Evolutionary conservation across 1,284 basidiomycete genomes (phyloP), one percentile per base, ranked within the genome.

Genomic region (Phlebopus sp.): DNA sequence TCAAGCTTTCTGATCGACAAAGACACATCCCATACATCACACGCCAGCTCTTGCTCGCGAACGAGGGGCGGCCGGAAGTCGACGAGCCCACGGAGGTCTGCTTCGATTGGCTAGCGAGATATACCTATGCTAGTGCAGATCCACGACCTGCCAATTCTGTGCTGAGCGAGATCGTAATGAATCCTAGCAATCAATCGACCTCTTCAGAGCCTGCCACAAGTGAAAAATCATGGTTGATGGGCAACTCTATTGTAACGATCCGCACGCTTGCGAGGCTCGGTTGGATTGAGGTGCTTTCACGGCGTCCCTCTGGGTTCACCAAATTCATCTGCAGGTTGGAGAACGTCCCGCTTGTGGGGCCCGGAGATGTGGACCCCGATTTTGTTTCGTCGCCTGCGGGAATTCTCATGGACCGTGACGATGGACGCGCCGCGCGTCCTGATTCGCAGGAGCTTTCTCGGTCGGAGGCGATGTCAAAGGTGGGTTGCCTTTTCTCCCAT

Each of bases 71-170:
- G 43, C 71, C 74, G 4, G 74, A 81, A 35, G 74, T 97, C 2
- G 94, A 98, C 62, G 92, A 92, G 56, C 86, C 90, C 39, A 93
- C 93, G 0, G 92, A 98, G 66, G 95, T 98, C 18, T 97, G 93
- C 65, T 96, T 99, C 62, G 97, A 99, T 68, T 99, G 96, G 90
- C 77, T 99, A 6, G 90, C 93, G 15, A 80, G 97, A 14, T 97
- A 97, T 65, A 90, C 96, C 0, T 97, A 96, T 62, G 92, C 89
- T 18, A 95, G 90, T 57, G 93, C 93, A 11, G 93, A 97, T 61
- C 92, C 96, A 0, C 84, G 91, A 42, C 93, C 95, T 1, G 83
- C 90, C 1, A 79, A 77, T 35, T 94, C 92, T 1, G 78, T 89
- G 53, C 76, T 97, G 50, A 82, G 79, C 57, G 86, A 93, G 37